These are phyloP conservation scores for Neurospora crassa DNA, from an alignment of 2,329 filamentous ascomycete genomes.

Conservation along the genomic window DNA sequence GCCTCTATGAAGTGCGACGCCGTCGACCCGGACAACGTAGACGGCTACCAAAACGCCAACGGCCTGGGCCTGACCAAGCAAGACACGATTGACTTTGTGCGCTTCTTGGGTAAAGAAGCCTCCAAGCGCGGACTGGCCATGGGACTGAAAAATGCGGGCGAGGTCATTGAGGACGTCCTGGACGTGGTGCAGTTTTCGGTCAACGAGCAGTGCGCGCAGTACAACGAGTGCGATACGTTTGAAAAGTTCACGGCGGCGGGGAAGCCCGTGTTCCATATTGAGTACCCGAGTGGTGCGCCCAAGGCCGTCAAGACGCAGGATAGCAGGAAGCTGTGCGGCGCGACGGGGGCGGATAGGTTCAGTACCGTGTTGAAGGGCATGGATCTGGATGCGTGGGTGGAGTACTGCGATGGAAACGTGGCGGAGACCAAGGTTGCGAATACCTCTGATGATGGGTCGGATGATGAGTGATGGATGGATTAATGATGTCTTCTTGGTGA, in stretches of 20 bases:
- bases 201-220: conserved; percentile 59
- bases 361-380: conserved; percentile 59
- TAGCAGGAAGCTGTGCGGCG: conserved; percentile 35
- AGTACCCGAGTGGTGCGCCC: conserved; percentile 42
- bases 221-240: conserved; percentile 43
- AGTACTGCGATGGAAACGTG: conserved; percentile 38
- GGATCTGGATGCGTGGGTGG: conserved; percentile 52
- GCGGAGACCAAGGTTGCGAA: conserved; percentile 3
- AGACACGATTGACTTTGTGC: conserved; percentile 49
- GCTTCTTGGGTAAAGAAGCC: conserved; percentile 49
- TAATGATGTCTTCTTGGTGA: background rate
- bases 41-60: conserved; percentile 44
- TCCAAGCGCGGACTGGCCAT: conserved; percentile 45
- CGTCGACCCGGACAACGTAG: conserved; percentile 63
- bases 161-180: conserved; percentile 41
- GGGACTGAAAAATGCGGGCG: conserved; percentile 60
- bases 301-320: conserved; percentile 25
- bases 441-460: background rate
- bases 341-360: conserved; percentile 38
- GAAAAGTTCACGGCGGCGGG: conserved; percentile 45
- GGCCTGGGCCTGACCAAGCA: conserved; percentile 47
- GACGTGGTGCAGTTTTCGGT: conserved; percentile 52
- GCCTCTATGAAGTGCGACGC: conserved; percentile 54
- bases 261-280: conserved; percentile 66
- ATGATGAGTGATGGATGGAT: background rate